Percentiles rank a stretch among this genome's conserved stretches.
phyloP scores from a whole-genome alignment of 441 rosid species.

The Eugenia klotzschiana region DNA sequence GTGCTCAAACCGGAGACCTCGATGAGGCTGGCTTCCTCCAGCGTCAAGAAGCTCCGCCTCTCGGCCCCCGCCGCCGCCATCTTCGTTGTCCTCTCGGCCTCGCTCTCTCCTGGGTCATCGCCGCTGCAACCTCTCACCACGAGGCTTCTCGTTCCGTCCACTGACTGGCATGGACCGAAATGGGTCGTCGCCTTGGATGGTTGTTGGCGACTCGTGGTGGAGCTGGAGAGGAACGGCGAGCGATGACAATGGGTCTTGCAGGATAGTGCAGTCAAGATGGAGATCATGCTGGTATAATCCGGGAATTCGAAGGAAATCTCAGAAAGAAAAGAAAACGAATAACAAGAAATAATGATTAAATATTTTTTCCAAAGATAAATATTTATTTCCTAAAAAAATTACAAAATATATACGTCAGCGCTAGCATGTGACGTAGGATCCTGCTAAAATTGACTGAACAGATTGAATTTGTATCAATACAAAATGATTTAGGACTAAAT shows the following conservation, averaged over 20 bases:
- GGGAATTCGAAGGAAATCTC: not conserved
- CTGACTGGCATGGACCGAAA: not conserved
- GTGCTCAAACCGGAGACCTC: conserved; percentile 64
- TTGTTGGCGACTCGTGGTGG: not conserved
- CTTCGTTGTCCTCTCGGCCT: not conserved
- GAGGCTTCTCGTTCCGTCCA: not conserved
- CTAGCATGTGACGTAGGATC: too few relatives aligned
- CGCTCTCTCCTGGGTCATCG: conserved; percentile 14
- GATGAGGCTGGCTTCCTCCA: conserved; percentile 82
- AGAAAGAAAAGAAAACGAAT: too few relatives aligned
- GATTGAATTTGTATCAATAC: too few relatives aligned
- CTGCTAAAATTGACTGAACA: too few relatives aligned
- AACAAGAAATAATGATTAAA: too few relatives aligned
- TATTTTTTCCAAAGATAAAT: too few relatives aligned
- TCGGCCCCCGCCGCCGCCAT: not conserved
- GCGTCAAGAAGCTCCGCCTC: conserved; percentile 35
- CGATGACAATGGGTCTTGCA: not conserved
- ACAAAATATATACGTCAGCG: too few relatives aligned
- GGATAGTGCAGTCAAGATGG: not conserved
- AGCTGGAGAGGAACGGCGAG: not conserved
- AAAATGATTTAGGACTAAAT: too few relatives aligned
- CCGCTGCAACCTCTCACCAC: conserved; percentile 7
- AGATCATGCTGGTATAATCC: not conserved
- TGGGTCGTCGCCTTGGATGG: not conserved
- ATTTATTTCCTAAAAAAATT: too few relatives aligned